A percentile compares a stretch with the other conserved stretches of the same genome.
These are phyloP conservation scores for Phytophthora boehmeriae DNA, from an alignment of 352 stramenopile genomes.

Conservation along the genomic window DNA sequence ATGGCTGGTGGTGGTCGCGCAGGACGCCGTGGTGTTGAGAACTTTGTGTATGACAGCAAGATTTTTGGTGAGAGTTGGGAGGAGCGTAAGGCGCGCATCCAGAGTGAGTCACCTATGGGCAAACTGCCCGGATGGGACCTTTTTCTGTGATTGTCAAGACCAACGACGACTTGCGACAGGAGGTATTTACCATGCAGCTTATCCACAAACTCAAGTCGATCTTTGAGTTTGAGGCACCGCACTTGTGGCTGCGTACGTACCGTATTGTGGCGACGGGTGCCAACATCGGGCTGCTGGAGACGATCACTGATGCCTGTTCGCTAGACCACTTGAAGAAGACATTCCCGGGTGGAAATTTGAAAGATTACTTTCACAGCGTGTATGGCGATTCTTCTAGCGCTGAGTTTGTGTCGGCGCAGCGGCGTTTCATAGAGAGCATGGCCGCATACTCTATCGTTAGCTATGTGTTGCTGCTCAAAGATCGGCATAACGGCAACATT, in stretches of 20 bases:
- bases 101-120: slow-evolving; percentile 74
- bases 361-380: slow-evolving; percentile 88
- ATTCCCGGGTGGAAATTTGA: slow-evolving; percentile 85
- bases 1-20: slow-evolving; percentile 25
- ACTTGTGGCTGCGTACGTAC: slow-evolving; percentile 95
- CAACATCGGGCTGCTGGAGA: slow-evolving; percentile 95
- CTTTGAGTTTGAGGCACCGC: slow-evolving; percentile 92
- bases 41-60: slow-evolving; percentile 82
- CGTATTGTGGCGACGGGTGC: slow-evolving; percentile 94
- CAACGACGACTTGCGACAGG: slow-evolving; percentile 97
- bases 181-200: slow-evolving; percentile 97
- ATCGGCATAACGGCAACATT: slow-evolving; percentile 99
- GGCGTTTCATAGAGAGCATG: slow-evolving; percentile 95
- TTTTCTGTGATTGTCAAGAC: slow-evolving; percentile 97
- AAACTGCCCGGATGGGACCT: slow-evolving; percentile 89
- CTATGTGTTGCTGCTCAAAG: slow-evolving; percentile 97
- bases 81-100: slow-evolving; percentile 62
- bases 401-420: slow-evolving; percentile 73
- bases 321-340: slow-evolving; percentile 97
- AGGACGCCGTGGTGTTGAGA: slow-evolving; percentile 49
- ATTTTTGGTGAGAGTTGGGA: slow-evolving; percentile 82
- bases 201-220: slow-evolving; percentile 95
- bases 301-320: slow-evolving; percentile 95
- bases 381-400: slow-evolving; percentile 51
- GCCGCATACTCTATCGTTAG: slow-evolving; percentile 98